Evolutionary conservation across 1,284 basidiomycete species (phyloP).

Genomic region (Sporisorium scitamineum): DNA sequence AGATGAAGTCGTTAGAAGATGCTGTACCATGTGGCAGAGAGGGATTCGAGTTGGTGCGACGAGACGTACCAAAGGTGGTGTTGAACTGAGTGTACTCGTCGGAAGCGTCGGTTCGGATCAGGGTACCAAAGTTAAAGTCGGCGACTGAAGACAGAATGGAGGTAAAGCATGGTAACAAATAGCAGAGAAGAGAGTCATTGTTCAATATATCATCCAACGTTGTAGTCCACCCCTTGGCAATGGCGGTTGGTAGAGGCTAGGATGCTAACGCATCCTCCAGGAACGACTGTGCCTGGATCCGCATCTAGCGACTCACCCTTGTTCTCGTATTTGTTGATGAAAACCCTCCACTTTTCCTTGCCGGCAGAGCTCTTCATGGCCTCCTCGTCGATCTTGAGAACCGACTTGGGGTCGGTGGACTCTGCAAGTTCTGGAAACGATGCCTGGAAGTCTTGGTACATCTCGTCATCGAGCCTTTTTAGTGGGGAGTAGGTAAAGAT

Average conservation of each 20-base stretch:
- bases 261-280: background rate
- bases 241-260: background rate
- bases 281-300: background rate
- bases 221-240: background rate
- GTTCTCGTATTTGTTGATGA: slow-evolving; percentile 82
- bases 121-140: slow-evolving; percentile 96
- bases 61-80: slow-evolving; percentile 85
- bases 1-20: slow-evolving; percentile 16
- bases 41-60: background rate
- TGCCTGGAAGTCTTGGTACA: slow-evolving; percentile 81
- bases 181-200: background rate
- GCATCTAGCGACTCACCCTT: slow-evolving; percentile 57
- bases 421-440: slow-evolving; percentile 86
- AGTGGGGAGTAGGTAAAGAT: background rate
- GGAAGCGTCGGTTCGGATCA: slow-evolving; percentile 84
- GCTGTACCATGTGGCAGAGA: no score
- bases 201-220: background rate
- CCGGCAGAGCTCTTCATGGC: slow-evolving; percentile 91
- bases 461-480: slow-evolving; percentile 80
- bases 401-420: slow-evolving; percentile 75
- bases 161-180: background rate
- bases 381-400: slow-evolving; percentile 87
- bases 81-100: slow-evolving; percentile 92
- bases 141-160: slow-evolving; percentile 72
- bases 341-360: slow-evolving; percentile 91